Evolutionary conservation across 805 yeast genomes (phyloP).

Genomic region (Hanseniaspora meyeri): DNA sequence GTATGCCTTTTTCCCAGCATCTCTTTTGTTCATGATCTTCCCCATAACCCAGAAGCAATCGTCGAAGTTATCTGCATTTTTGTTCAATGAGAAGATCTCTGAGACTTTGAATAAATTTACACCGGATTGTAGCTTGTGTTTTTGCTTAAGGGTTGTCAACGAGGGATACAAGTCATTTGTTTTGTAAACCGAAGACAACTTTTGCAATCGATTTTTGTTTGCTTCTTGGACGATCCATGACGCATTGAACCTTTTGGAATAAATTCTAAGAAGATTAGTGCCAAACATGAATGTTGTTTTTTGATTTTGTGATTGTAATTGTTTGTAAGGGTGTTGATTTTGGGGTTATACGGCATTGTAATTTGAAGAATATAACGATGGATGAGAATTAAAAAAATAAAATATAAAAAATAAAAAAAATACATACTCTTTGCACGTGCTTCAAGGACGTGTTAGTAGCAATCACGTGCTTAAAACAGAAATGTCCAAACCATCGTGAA

Average conservation of each 20-base stretch:
- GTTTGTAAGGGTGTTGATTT: too few relatives aligned
- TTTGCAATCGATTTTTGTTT: neutral
- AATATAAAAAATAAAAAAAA: too few relatives aligned
- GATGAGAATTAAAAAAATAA: too few relatives aligned
- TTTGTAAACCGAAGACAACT: neutral
- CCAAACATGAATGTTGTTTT: too few relatives aligned
- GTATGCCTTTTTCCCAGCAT: constrained; percentile 26
- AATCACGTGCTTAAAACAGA: too few relatives aligned
- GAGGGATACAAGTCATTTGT: constrained; percentile 5
- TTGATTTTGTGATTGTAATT: too few relatives aligned
- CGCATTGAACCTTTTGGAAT: neutral
- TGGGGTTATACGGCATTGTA: too few relatives aligned
- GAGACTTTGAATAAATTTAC: neutral
- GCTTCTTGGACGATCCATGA: neutral
- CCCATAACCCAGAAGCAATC: constrained; percentile 18
- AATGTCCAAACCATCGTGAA: too few relatives aligned
- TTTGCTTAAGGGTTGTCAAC: neutral
- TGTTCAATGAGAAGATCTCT: neutral
- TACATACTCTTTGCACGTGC: too few relatives aligned
- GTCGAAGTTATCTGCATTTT: neutral
- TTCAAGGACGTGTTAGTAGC: too few relatives aligned
- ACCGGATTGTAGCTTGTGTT: neutral
- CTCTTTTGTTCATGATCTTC: constrained; percentile 23
- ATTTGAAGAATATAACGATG: neutral
- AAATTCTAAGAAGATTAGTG: too few relatives aligned